Percentiles rank a stretch among this genome's conserved stretches.
Conservation (phyloP, 176 grass and related monocot genomes). For the Microstegium vimineum region DNA sequence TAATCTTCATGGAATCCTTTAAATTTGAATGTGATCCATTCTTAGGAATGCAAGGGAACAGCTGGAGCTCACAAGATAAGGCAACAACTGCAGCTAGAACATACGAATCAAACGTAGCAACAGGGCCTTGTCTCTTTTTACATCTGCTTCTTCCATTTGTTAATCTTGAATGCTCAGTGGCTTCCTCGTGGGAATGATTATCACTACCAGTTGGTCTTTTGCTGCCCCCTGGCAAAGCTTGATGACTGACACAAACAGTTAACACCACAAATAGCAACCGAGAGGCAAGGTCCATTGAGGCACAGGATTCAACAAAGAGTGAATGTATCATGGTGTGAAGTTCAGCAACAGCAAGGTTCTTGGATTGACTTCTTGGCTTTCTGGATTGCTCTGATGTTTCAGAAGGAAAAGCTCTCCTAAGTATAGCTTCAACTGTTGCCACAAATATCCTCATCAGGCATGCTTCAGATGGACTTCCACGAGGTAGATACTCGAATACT, state of each 20-base stretch:
- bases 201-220: conserved; percentile 90
- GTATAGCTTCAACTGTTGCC: conserved; percentile 97
- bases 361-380: conserved; percentile 65
- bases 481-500: conserved; percentile 92
- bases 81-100: conserved; percentile 93
- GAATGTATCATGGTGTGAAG: conserved; percentile 98
- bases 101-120: conserved; percentile 97
- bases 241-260: conserved; percentile 93
- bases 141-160: conserved; percentile 60
- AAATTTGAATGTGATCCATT: conserved; percentile 49
- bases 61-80: conserved; percentile 89
- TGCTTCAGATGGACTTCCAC: conserved; percentile 96
- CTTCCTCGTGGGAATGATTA: conserved; percentile 60
- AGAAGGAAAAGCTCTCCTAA: conserved; percentile 81
- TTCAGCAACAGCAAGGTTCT: conserved; percentile 92
- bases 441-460: conserved; percentile 99
- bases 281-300: conserved; percentile 92
- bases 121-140: conserved; percentile 87
- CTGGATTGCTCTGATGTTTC: conserved; percentile 54
- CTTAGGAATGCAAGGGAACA: conserved; percentile 87
- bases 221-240: conserved; percentile 93
- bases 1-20: conserved; percentile 52
- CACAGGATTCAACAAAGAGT: conserved; percentile 91
- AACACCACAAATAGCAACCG: conserved; percentile 87
- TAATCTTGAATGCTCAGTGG: conserved; percentile 45